Conservation (phyloP, 257 asterid species). For the Orobanche coerulescens region DNA sequence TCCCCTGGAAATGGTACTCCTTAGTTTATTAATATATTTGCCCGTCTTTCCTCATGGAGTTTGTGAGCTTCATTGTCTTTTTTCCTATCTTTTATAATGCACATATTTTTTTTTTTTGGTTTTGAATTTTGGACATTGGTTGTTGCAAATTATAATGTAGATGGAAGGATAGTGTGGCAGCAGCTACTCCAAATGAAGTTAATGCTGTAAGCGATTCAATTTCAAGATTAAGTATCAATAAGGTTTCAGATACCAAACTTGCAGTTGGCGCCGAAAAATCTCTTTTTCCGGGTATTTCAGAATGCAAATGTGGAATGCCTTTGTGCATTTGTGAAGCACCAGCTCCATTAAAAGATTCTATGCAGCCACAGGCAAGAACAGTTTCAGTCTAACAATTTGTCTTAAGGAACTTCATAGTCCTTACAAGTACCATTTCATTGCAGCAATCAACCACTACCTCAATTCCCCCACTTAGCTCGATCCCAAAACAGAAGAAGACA, state of each 20-base stretch:
- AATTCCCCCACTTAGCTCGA: conserved; percentile 28
- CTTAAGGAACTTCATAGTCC: conserved; percentile 15
- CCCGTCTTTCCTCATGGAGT: not conserved
- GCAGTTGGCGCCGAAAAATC: conserved; percentile 33
- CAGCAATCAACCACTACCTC: conserved; percentile 48
- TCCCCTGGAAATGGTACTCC: conserved; percentile 5
- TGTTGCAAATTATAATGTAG: conserved; percentile 27
- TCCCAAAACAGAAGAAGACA: conserved; percentile 53
- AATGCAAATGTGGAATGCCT: conserved; percentile 98
- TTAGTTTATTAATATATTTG: not conserved
- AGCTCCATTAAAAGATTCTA: conserved; percentile 42
- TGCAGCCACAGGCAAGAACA: conserved; percentile 42
- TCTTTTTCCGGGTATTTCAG: conserved; percentile 36
- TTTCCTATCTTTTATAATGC: not conserved
- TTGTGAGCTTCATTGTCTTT: not conserved
- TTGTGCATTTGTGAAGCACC: conserved; percentile 97
- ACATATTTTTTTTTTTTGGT: not conserved
- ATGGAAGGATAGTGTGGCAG: conserved; percentile 39
- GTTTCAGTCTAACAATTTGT: conserved; percentile 10
- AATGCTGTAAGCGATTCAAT: conserved; percentile 48
- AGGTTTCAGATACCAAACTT: conserved; percentile 37
- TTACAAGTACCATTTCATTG: conserved; percentile 24
- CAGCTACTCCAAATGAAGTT: conserved; percentile 50
- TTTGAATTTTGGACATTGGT: not conserved
- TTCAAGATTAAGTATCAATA: conserved; percentile 60